phyloP scores from a whole-genome alignment of 768 basidiomycete species.

The Leccinum incarnatum region DNA sequence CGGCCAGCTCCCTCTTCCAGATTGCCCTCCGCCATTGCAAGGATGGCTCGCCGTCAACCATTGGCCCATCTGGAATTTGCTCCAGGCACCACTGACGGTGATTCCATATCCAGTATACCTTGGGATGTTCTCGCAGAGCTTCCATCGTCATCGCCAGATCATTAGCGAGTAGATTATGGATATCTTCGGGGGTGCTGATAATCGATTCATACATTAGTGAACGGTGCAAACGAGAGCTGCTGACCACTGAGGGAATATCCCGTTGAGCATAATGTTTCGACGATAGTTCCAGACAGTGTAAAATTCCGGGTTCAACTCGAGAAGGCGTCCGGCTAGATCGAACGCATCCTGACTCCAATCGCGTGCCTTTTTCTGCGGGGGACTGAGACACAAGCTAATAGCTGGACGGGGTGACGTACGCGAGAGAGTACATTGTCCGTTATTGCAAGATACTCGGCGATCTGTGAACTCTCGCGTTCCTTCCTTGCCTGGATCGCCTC shows the following conservation, averaged over 20 bases:
- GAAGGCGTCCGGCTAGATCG: conserved; percentile 68
- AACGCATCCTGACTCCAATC: conserved; percentile 78
- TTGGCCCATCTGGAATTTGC: conserved; percentile 75
- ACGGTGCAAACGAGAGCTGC: conserved; percentile 7
- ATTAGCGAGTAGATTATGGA: conserved; percentile 60
- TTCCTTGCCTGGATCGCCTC: conserved; percentile 67
- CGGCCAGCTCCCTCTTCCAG: conserved; percentile 83
- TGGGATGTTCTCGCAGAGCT: conserved; percentile 82
- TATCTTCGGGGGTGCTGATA: conserved; percentile 55
- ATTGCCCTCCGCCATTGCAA: conserved; percentile 72
- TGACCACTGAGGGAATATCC: conserved; percentile 68
- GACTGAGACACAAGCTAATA: neutral
- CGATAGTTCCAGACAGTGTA: conserved; percentile 98
- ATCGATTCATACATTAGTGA: conserved; percentile 9
- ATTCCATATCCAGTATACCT: conserved; percentile 99
- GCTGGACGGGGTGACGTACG: conserved; percentile 40
- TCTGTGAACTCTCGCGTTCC: conserved; percentile 69
- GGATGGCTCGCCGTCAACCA: conserved; percentile 38
- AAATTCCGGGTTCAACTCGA: conserved; percentile 90
- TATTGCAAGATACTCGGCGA: conserved; percentile 71
- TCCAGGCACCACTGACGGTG: conserved; percentile 95
- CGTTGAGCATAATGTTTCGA: conserved; percentile 69
- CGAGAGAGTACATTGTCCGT: conserved; percentile 60
- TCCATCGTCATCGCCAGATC: conserved; percentile 82
- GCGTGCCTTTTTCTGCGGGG: conserved; percentile 57